Base-by-base conservation (phyloP, 2,329 filamentous ascomycete species). In the Calonectria leucothoes region DNA sequence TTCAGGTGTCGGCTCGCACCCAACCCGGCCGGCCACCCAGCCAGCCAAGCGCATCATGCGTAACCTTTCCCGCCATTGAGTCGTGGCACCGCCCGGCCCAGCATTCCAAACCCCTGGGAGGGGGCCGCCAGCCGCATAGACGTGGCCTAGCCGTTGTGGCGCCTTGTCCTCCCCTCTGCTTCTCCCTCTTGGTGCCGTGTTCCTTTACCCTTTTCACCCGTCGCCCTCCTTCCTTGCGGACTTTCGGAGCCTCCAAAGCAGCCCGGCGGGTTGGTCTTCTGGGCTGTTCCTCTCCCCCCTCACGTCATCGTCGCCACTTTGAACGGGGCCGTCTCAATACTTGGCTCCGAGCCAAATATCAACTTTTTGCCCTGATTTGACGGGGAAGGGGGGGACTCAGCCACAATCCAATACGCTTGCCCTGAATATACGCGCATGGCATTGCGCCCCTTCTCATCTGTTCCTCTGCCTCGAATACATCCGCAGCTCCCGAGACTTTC, bases 301-400 rank as follows among this genome's bases (percentile, higher is more conserved):
- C 45, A 66, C 69, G 69, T 71, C 69, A 71, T 67, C 69, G 20
- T 67, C 27, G 69, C 69, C 69, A 71, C 69, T 31, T 59, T 20
- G 39, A 31, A 25, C 10, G 48, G n/a, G 31, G 55, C 55, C 31
- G n/a, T 59, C 33, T 4, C 11, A n/a, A 37, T 25, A 35, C 33
- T 37, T 52, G 49, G 55, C 59, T n/a, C 55, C 29, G 52, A 63
- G 48, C 23, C 31, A 39, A 57, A 45, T 45, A 45, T 45, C 23
- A 29, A 27, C 48, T 11, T 31, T 25, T 31, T 25, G 55, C 33
- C 33, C 45, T 37, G 67, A 17, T 29, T 29, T 29, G n/a, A 14
- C 39, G 33, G 29, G n/a, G 23, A 25, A 23, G 29, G n/a, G 23
- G 33, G 25, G 25, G 31, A 20, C 64, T 52, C 52, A 66, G 63